Base-by-base conservation (phyloP, 164 flowering plant species). In the Annona cherimola region DNA sequence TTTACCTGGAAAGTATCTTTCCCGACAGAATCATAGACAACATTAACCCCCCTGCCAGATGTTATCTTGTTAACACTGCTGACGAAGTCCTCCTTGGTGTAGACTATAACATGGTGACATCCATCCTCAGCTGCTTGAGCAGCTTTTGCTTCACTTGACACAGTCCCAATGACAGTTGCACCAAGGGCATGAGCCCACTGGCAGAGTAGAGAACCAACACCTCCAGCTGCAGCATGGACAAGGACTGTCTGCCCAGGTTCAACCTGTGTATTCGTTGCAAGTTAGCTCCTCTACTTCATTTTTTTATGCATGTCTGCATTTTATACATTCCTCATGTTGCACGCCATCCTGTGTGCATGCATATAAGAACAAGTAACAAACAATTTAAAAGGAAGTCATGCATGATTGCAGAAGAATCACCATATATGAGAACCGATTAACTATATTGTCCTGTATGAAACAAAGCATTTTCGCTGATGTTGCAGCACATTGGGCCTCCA, bases 151-250 rank as follows among this genome's bases (percentile, higher is more conserved):
- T 85, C 81, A 7, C 89, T 89, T 57, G 97, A 90, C 69, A 94
- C 99, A 40, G 97, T 89, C 43, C 99, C 97, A 74, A 94, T 90
- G 11, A 94, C 97, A 66, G 92, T 92, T 68, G 99, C 99, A 67
- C 94, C 96, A 63, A 92, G 90, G 44, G 94, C 87, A 72, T 82
- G 88, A 42, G 93, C 97, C 96, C 97, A 92, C 69, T 94, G 97
- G 86, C 97, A 92, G 65, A 94, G 73, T 35, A 94, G 76, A 63
- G 94, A 92, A 35, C 98, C 98, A 73, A 87, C 89, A 71, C 98
- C 98, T 71, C 97, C 98, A 73, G 98, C 98, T 78, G 98, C 97
- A 43, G 97, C 97, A 79, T 94, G 98, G 67, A 94, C 85, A 72
- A 94, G 91, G 68, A 92, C 77, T n/a, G 84, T 86, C 75, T 90